Base-by-base conservation (phyloP, 2,329 filamentous ascomycete species). In the Cyanodermella asteris region DNA sequence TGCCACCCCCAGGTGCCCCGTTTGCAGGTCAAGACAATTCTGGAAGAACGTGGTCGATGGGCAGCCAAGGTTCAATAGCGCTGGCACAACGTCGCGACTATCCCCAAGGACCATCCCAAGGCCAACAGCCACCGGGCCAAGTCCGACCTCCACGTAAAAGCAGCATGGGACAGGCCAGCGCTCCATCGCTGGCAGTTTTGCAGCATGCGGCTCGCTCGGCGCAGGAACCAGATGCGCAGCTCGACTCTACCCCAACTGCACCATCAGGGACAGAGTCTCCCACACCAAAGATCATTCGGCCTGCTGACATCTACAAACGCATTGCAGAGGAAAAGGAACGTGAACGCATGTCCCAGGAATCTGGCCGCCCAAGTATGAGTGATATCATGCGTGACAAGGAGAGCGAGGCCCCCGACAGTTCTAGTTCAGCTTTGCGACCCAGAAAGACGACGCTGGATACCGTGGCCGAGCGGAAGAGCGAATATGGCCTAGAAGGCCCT, bases 221-320 rank as follows among this genome's bases (percentile, higher is more conserved):
- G 9, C 10, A 14, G 12, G 16, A n/a, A 22, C 13, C 18, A 16
- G 17, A 31, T 24, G 9, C 11, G 15, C 22, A 28, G n/a, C n/a
- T n/a, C n/a, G n/a, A 19, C 18, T 19, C 18, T 11, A 10, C 18
- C 11, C 8, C 8, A 19, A 10, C 11, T 8, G 18, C 18, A 19
- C 18, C 8, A 10, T 8, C 18, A n/a, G n/a, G 15, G 21, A 19
- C 7, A 20, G 16, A 12, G 11, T 17, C 10, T 10, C 24, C 16
- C 16, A 20, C 12, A 9, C 20, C 13, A 16, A 32, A 20, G 37
- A 32, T 12, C 27, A 26, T 18, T 28, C 60, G 74, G 18, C 75
- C 78, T 2, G 64, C 72, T 8, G 77, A 90, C 35, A 72, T 82
- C 20, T 82, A 84, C 43, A 72, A 64, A 39, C 65, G 72, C 5